Conservation (phyloP, 768 basidiomycete genomes). For the Crepidotus variabilis region DNA sequence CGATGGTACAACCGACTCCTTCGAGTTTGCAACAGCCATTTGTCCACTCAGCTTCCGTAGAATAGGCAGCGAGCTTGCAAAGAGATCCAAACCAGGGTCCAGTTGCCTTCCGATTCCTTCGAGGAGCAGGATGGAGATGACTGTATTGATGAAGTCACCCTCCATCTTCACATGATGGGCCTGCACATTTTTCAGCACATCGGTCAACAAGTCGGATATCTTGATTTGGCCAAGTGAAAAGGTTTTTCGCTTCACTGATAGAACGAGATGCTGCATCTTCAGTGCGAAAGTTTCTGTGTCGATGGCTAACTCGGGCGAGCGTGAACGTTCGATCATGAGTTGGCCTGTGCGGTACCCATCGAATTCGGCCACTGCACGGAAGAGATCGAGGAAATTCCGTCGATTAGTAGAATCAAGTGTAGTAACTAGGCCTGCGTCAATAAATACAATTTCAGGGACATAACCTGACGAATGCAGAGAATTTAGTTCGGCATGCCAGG, state of each 20-base stretch:
- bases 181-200: conserved; percentile 83
- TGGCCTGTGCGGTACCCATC: conserved; percentile 95
- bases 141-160: conserved; percentile 97
- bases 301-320: conserved; percentile 83
- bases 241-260: conserved; percentile 92
- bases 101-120: conserved; percentile 96
- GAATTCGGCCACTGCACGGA: conserved; percentile 93
- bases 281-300: conserved; percentile 95
- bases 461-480: conserved; percentile 67
- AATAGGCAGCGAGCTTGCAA: conserved; percentile 94
- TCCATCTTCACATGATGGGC: conserved; percentile 98
- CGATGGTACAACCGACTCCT: conserved; percentile 53
- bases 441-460: conserved; percentile 91
- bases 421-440: conserved; percentile 94
- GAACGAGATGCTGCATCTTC: conserved; percentile 95
- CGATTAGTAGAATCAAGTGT: conserved; percentile 80
- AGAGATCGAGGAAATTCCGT: conserved; percentile 93
- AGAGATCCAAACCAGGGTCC: conserved; percentile 89
- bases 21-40: conserved; percentile 71
- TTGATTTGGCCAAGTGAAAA: conserved; percentile 97
- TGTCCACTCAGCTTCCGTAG: conserved; percentile 87
- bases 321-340: conserved; percentile 94
- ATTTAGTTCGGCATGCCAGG: conserved; percentile 72
- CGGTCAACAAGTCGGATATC: conserved; percentile 88
- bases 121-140: conserved; percentile 87